Evolutionary conservation across 202 grass and related monocot species (phyloP).

Genomic region (Saccharum hybrid): DNA sequence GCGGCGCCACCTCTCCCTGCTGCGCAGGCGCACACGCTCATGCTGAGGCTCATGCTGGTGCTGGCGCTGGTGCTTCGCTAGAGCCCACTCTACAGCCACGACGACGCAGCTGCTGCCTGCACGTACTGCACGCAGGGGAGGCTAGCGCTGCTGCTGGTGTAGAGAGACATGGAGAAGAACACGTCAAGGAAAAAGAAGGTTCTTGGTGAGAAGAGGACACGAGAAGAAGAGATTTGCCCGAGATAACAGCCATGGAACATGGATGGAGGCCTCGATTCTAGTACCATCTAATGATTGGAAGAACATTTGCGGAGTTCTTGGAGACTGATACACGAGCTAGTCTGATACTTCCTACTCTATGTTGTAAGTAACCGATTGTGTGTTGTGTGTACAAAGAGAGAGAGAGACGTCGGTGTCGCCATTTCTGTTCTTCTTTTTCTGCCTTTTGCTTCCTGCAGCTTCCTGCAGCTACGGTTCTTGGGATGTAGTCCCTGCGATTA

Average conservation of each 20-base stretch:
- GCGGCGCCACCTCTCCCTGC: neutral
- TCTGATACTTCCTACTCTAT: neutral
- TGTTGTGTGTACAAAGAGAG: constrained; percentile 30
- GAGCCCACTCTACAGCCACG: neutral
- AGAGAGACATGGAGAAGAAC: neutral
- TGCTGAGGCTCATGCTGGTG: neutral
- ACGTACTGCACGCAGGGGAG: neutral
- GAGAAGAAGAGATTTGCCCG: neutral
- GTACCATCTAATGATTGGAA: neutral
- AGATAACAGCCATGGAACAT: neutral
- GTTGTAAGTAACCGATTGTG: constrained; percentile 43
- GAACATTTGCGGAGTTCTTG: constrained; percentile 40
- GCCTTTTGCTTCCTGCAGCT: neutral
- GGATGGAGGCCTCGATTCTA: neutral
- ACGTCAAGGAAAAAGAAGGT: neutral
- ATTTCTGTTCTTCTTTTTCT: neutral
- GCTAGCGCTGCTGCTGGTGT: neutral
- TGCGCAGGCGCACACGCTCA: neutral
- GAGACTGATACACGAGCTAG: constrained; percentile 12
- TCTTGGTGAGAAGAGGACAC: neutral
- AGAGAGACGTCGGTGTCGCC: neutral
- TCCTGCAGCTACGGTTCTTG: neutral
- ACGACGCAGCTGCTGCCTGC: too few species aligned
- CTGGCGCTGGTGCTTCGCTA: neutral
- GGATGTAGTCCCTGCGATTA: neutral